These are phyloP conservation scores for Claviceps arundinis DNA, from an alignment of 2,329 filamentous ascomycete species.

Conservation along the genomic window DNA sequence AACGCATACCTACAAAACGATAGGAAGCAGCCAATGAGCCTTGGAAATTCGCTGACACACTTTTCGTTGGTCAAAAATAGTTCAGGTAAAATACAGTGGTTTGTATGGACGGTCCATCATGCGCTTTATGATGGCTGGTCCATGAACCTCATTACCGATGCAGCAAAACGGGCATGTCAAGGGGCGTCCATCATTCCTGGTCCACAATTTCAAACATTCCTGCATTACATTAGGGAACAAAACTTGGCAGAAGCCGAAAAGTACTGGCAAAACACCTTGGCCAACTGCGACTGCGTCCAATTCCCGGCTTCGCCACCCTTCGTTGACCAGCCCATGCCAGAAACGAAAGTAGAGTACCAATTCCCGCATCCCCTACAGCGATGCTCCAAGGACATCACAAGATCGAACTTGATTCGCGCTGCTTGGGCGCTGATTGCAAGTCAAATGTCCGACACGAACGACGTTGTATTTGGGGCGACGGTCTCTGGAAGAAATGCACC, in stretches of 20 bases:
- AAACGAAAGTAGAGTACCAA: slow-evolving; percentile 27
- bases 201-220: slow-evolving; percentile 27
- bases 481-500: slow-evolving; percentile 24
- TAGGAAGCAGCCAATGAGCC: slow-evolving; percentile 20
- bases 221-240: slow-evolving; percentile 26
- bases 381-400: slow-evolving; percentile 13
- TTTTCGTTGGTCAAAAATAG: slow-evolving; percentile 24
- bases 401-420: slow-evolving; percentile 15
- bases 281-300: slow-evolving; percentile 23
- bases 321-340: slow-evolving; percentile 29
- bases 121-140: slow-evolving; percentile 36
- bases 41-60: slow-evolving; percentile 27
- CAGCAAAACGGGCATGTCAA: slow-evolving; percentile 10
- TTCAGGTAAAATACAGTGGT: slow-evolving; percentile 23
- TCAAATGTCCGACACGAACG: slow-evolving; percentile 27
- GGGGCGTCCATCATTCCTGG: neutral
- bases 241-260: slow-evolving; percentile 21
- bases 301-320: slow-evolving; percentile 30
- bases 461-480: slow-evolving; percentile 30
- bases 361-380: neutral
- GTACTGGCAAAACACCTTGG: slow-evolving; percentile 30
- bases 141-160: slow-evolving; percentile 29
- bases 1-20: slow-evolving; percentile 23
- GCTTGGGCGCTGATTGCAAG: slow-evolving; percentile 38
- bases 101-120: slow-evolving; percentile 29